Conservation (phyloP, 2,329 filamentous ascomycete genomes). For the Teratosphaeriaceae sp. region DNA sequence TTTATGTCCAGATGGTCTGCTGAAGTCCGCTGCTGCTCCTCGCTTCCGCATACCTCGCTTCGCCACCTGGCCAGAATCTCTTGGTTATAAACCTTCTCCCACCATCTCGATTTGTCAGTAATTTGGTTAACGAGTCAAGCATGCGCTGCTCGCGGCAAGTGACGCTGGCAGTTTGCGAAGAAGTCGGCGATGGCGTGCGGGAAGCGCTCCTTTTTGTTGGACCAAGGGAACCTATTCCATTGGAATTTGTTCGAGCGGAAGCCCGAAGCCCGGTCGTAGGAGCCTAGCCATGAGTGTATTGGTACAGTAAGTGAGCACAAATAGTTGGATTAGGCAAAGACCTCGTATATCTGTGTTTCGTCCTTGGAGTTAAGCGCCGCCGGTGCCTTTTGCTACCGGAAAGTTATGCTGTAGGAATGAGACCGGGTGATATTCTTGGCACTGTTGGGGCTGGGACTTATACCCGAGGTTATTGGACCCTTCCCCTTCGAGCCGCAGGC, state of each 20-base stretch:
- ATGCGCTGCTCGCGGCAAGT: slow-evolving; percentile 22
- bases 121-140: slow-evolving; percentile 23
- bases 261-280: slow-evolving; percentile 4
- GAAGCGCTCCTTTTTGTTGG: slow-evolving; percentile 8
- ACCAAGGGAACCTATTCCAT: not conserved
- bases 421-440: too few relatives aligned
- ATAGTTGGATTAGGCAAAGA: too few relatives aligned
- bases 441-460: too few relatives aligned
- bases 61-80: slow-evolving; percentile 23
- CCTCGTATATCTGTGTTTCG: too few relatives aligned
- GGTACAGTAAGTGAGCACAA: too few relatives aligned
- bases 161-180: slow-evolving; percentile 6
- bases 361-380: too few relatives aligned
- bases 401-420: too few relatives aligned
- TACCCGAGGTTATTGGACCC: too few relatives aligned
- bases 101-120: slow-evolving; percentile 28
- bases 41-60: slow-evolving; percentile 14
- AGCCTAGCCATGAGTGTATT: too few relatives aligned
- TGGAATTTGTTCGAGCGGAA: not conserved
- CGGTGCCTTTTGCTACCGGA: too few relatives aligned
- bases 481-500: too few relatives aligned
- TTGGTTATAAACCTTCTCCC: slow-evolving; percentile 23
- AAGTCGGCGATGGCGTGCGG: slow-evolving; percentile 18
- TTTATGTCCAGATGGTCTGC: slow-evolving; percentile 12
- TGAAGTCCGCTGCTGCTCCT: slow-evolving; percentile 10